Conservation (phyloP, 2,329 filamentous ascomycete species). For the Esteya vermicola region DNA sequence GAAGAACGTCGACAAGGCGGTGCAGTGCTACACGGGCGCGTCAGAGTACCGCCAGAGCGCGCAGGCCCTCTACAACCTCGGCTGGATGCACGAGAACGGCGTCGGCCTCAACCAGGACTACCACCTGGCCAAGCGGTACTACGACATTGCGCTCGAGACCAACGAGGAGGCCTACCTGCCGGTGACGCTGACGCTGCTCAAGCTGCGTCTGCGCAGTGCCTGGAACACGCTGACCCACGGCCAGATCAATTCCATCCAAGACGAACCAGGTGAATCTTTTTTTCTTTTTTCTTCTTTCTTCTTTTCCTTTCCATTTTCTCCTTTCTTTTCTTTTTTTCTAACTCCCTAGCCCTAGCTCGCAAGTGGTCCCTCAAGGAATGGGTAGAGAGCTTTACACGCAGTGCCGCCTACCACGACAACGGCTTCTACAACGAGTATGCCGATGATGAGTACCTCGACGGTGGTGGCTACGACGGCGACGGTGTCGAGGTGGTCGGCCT, state of each 20-base stretch:
- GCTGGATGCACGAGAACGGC: conserved; percentile 99
- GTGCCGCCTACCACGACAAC: conserved; percentile 45
- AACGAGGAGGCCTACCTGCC: conserved; percentile 91
- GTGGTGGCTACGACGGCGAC: too few species aligned
- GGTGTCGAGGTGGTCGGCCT: conserved; percentile 46
- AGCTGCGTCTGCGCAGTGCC: conserved; percentile 70
- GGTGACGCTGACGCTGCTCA: conserved; percentile 75
- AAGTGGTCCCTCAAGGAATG: conserved; percentile 73
- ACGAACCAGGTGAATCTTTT: conserved; percentile 60
- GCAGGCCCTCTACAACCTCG: conserved; percentile 91
- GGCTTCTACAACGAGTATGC: conserved; percentile 42
- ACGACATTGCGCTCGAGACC: conserved; percentile 81
- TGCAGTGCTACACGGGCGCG: conserved; percentile 81
- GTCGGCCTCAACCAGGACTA: conserved; percentile 88
- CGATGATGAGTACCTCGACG: conserved; percentile 29
- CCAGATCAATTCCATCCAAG: conserved; percentile 81
- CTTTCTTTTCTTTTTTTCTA: conserved; percentile 11
- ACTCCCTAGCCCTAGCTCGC: conserved; percentile 46
- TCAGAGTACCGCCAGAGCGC: conserved; percentile 85
- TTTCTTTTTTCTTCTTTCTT: not conserved
- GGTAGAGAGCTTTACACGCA: conserved; percentile 71
- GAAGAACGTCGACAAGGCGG: conserved; percentile 68
- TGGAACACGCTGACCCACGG: conserved; percentile 92
- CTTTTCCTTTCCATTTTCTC: not conserved
- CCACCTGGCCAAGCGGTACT: conserved; percentile 91